Percentiles rank a stretch among this genome's conserved stretches.
Conservation (phyloP, 768 basidiomycete species). For the Termitomyces sp. region DNA sequence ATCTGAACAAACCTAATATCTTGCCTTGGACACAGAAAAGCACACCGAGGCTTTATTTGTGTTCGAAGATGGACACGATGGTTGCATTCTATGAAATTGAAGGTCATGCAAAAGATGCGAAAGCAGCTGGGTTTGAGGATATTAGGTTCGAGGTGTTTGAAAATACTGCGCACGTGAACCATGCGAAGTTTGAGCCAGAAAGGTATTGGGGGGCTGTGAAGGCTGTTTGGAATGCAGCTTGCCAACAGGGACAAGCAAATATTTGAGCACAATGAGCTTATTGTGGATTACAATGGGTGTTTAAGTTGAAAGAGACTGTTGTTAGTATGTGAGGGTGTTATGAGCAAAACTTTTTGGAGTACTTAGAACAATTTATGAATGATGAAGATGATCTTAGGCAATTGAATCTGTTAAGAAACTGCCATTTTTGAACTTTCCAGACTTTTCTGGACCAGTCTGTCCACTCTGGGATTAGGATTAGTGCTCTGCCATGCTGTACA, state of each 20-base stretch:
- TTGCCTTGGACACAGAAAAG: conserved; percentile 35
- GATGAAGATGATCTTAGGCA: too few relatives aligned
- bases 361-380: too few relatives aligned
- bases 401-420: too few relatives aligned
- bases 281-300: too few relatives aligned
- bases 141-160: conserved; percentile 33
- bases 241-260: background rate
- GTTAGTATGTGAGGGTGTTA: too few relatives aligned
- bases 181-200: conserved; percentile 36
- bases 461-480: too few relatives aligned
- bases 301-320: too few relatives aligned
- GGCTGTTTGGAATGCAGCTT: conserved; percentile 31
- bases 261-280: background rate
- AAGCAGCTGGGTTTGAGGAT: conserved; percentile 21
- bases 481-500: too few relatives aligned
- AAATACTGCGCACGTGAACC: conserved; percentile 39
- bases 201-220: conserved; percentile 39
- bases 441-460: too few relatives aligned
- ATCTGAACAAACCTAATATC: conserved; percentile 22
- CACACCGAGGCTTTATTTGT: conserved; percentile 41
- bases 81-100: conserved; percentile 32
- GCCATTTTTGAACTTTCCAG: too few relatives aligned
- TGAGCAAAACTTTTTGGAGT: too few relatives aligned
- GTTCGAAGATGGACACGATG: conserved; percentile 37
- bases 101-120: conserved; percentile 27